Base-by-base conservation (phyloP, 2,329 filamentous ascomycete genomes). In the Xenosphaeropsis pyriputrescens region DNA sequence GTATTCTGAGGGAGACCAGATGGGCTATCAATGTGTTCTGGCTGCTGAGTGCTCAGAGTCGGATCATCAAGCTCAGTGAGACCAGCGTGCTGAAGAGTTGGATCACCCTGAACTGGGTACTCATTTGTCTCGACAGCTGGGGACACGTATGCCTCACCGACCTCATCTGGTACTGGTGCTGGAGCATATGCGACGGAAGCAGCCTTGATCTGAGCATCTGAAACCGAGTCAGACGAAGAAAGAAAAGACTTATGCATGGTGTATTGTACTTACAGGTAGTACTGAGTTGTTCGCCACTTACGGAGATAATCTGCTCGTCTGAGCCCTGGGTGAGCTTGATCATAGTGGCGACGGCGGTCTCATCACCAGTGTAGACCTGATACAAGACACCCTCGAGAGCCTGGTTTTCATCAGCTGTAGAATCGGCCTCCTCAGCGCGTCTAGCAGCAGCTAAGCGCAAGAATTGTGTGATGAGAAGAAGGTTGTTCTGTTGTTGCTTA, bases 311-410 rank as follows among this genome's bases (percentile, higher is more conserved):
- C 41, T 65, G 65, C 45, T 89, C 82, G 12, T 76, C 67, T 18
- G 73, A 68, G 26, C 81, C 83, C 41, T 84, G 68, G 39, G 86
- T 80, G 41, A 93, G 67, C 64, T 83, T 86, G 52, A 84, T 60
- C 61, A 85, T 85, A 40, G 80, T 74, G 38, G 72, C 63, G 17
- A 91, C 82, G 36, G 82, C 84, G 47, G 64, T 68, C 45, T 82
- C 72, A 50, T 89, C 82, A 34, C 84, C 85, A 34, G 75, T 74
- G 59, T 93, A 91, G 22, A 91, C 79, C 42, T 79, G 70, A 34
- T 86, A 66, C 41, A 93, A 66, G 26, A 85, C 76, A 37, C 83
- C 83, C 60, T 93, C 84, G 42, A 91, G 76, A 29, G 83, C 85
- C 58, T 77, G 75, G 58, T 78, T 85, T 62, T 89, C 81, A 40